Base-by-base conservation (phyloP, 148 eudicot genomes). In the Euryodendron excelsum region DNA sequence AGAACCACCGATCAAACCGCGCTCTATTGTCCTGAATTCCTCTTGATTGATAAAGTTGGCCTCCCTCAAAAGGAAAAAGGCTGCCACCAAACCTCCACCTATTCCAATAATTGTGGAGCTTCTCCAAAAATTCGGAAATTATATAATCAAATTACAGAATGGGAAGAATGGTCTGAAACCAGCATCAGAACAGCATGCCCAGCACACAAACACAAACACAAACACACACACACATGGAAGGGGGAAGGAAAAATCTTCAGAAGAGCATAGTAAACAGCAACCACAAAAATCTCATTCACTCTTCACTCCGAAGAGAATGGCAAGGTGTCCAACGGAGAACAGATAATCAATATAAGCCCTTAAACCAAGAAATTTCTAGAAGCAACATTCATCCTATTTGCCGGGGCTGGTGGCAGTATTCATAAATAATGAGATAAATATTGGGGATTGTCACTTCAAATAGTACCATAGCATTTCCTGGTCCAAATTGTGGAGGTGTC, bases 381-480 rank as follows among this genome's bases (percentile, higher is more conserved):
- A 71, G 39, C 17, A 50, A 48, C 17, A 55, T 48, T 50, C 36
- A 71, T 30, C 74, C 10, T 48, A 71, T 7, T 28, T 71, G 37
- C 59, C 17, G 10, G 28, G 11, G 8, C 59, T 30, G 50, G 47
- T 33, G n/a, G 68, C 48, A 18, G 2, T 66, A 20, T 27, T 52
- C 21, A 53, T 7, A 71, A 68, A 20, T 28, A 36, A 27, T 18
- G 21, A 34, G 23, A 34, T 74, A 37, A 30, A 47, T 41, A 76
- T 31, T 30, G 8, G n/a, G 0, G 64, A 50, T 63, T 64, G 31
- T 1, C 58, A 58, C 37, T 75, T 56, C 5, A 60, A 75, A 64
- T 20, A 31, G 68, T 90, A 87, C 88, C 91, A 84, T 74, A 50
- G 87, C 78, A 83, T 83, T 79, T 79, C 80, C 88, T 37, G 63